phyloP scores from a whole-genome alignment of 2,329 filamentous ascomycete genomes.

The Claviceps digitariae region DNA sequence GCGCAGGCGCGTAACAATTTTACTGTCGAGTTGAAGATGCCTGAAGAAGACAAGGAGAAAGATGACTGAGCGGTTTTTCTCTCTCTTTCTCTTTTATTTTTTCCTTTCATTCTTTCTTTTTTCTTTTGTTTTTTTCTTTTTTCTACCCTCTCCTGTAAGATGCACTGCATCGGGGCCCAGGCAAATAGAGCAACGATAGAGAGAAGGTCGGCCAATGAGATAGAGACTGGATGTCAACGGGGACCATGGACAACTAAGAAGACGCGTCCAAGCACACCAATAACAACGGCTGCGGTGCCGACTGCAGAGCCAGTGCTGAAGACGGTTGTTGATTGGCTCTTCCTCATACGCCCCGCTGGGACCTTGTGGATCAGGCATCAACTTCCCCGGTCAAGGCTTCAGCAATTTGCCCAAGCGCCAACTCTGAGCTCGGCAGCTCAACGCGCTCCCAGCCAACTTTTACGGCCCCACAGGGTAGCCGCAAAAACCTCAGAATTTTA shows the following conservation, averaged over 20 bases:
- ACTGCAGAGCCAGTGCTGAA: not conserved
- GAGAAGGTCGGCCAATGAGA: not conserved
- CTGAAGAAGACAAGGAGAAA: constrained; percentile 18
- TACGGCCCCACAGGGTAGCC: constrained; percentile 12
- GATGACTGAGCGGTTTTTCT: not conserved
- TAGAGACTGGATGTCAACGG: not conserved
- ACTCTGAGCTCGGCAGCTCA: not conserved
- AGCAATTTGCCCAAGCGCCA: too few relatives aligned
- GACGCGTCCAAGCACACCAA: not conserved
- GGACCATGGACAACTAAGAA: too few relatives aligned
- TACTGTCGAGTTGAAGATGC: constrained; percentile 29
- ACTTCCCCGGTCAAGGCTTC: not conserved
- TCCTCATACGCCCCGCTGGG: not conserved
- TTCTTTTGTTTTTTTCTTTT: not conserved
- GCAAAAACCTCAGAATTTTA: constrained; percentile 7
- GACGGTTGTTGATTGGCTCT: not conserved
- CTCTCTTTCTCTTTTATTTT: not conserved
- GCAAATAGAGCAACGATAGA: not conserved
- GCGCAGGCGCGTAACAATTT: constrained; percentile 25
- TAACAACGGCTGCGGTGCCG: not conserved
- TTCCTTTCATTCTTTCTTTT: not conserved
- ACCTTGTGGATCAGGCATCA: constrained; percentile 12
- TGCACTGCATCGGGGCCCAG: not conserved
- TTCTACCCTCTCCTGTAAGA: not conserved
- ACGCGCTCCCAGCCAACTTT: constrained; percentile 7